Conservation (phyloP, 1,139 yeast genomes). For the Candida tropicalis region DNA sequence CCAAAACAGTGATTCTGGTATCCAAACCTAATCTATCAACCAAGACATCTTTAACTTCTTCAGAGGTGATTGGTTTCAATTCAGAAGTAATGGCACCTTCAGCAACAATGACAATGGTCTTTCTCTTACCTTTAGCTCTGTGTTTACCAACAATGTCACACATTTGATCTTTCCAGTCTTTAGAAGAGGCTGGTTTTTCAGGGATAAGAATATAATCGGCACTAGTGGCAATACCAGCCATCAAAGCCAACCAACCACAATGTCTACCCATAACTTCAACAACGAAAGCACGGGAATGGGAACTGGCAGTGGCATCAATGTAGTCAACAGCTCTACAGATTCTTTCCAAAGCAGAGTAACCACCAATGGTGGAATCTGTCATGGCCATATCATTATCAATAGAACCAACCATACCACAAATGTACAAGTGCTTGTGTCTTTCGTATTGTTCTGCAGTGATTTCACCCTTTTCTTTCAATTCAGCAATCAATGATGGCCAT, state of each 20-base stretch:
- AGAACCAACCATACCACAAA: constrained; percentile 80
- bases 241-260: constrained; percentile 84
- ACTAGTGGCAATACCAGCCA: constrained; percentile 82
- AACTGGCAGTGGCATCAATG: constrained; percentile 82
- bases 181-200: constrained; percentile 67
- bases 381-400: constrained; percentile 85
- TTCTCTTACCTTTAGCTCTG: constrained; percentile 71
- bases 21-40: constrained; percentile 69
- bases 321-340: constrained; percentile 79
- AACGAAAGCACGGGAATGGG: constrained; percentile 82
- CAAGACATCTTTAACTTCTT: constrained; percentile 68
- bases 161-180: constrained; percentile 69
- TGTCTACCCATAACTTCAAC: constrained; percentile 92
- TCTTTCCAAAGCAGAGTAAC: constrained; percentile 74
- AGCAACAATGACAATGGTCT: constrained; percentile 79
- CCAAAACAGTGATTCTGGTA: constrained; percentile 77
- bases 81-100: constrained; percentile 79
- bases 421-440: constrained; percentile 60
- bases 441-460: constrained; percentile 55
- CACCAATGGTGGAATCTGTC: constrained; percentile 83
- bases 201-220: constrained; percentile 83
- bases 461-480: constrained; percentile 51
- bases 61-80: constrained; percentile 64
- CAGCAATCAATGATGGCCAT: constrained; percentile 75
- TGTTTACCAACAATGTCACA: constrained; percentile 66